phyloP scores from a whole-genome alignment of 1,139 yeast genomes.

The Blastobotrys indianensis region DNA sequence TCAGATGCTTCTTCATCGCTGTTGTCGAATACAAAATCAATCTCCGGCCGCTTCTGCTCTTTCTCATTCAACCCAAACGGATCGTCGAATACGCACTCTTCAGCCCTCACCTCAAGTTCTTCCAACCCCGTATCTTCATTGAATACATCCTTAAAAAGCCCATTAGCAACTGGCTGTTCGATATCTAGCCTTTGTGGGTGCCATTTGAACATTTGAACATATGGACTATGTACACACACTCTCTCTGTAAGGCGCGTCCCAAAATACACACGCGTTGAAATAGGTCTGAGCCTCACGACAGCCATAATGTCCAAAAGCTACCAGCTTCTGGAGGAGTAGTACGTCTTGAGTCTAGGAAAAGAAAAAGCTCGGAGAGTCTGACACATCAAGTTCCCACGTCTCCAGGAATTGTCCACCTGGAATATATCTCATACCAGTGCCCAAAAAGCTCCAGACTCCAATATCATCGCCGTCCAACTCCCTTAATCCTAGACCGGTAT shows the following conservation, averaged over 20 bases:
- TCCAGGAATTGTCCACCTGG: constrained; percentile 12
- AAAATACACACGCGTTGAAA: not conserved
- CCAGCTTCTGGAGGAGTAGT: constrained; percentile 15
- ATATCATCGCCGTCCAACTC: not conserved
- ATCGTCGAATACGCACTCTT: constrained; percentile 1
- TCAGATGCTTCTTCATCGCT: not conserved
- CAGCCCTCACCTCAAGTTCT: not conserved
- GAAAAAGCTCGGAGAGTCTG: not conserved
- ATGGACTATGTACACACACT: too few relatives aligned
- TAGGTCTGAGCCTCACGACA: constrained; percentile 1
- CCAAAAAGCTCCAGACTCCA: constrained; percentile 7
- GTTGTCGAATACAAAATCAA: not conserved
- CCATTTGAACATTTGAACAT: too few relatives aligned
- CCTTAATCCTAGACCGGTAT: not conserved
- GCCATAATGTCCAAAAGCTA: constrained; percentile 8
- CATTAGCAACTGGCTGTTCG: not conserved
- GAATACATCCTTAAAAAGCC: not conserved
- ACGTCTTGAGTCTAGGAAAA: not conserved
- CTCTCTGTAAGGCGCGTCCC: too few relatives aligned
- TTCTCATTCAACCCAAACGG: constrained; percentile 5
- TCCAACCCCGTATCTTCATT: not conserved
- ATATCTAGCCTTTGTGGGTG: too few relatives aligned
- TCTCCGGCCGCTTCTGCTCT: not conserved
- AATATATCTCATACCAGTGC: constrained; percentile 15
- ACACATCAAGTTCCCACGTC: constrained; percentile 11